Conservation (phyloP, 176 grass and related monocot genomes). For the barley (Hordeum vulgare) region DNA sequence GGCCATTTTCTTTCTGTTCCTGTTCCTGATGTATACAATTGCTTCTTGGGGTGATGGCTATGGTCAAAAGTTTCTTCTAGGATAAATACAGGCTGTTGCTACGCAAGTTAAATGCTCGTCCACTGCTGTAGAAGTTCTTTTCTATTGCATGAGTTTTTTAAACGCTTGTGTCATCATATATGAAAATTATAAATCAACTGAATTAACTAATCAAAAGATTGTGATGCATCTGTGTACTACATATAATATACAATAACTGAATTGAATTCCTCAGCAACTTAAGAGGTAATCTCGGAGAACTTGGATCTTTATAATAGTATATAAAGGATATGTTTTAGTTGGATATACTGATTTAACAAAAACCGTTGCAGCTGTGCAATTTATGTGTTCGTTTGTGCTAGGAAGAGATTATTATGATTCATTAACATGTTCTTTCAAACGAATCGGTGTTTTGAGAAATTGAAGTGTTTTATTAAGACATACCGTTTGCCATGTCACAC, state of each 20-base stretch:
- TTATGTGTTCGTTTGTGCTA: neutral
- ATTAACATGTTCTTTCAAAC: conserved; percentile 8
- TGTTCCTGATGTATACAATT: too few relatives aligned
- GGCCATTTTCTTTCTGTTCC: too few relatives aligned
- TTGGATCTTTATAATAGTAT: neutral
- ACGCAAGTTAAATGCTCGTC: neutral
- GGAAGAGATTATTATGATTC: neutral
- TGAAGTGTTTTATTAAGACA: neutral
- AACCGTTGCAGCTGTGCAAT: neutral
- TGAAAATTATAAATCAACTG: neutral
- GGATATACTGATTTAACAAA: neutral
- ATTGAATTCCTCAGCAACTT: neutral
- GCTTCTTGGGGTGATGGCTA: neutral
- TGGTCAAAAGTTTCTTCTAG: neutral
- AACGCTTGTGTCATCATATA: neutral
- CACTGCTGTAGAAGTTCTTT: neutral
- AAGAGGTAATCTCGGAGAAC: neutral
- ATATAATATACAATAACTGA: neutral
- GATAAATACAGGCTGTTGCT: neutral
- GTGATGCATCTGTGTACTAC: neutral
- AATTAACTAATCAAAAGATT: neutral
- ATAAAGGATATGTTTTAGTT: neutral
- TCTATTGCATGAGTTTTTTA: neutral
- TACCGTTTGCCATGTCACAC: neutral
- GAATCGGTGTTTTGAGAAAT: neutral